Evolutionary conservation across 1,284 basidiomycete genomes (phyloP).

Genomic region (Moesziomyces antarcticus): DNA sequence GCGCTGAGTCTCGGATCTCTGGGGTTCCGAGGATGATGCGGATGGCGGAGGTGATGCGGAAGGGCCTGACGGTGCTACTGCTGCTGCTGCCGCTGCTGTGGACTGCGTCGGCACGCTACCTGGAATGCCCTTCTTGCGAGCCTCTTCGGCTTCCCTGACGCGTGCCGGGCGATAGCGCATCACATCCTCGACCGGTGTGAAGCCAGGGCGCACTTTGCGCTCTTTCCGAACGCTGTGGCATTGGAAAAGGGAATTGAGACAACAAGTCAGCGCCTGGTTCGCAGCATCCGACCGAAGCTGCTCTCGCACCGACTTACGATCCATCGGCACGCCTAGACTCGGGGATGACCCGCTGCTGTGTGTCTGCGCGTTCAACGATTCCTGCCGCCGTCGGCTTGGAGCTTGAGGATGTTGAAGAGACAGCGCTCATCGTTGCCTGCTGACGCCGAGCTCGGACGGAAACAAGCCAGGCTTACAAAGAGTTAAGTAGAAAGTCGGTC

Average conservation of each 20-base stretch:
- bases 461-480: not conserved
- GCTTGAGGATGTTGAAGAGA: conserved; percentile 68
- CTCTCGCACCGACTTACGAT: conserved; percentile 74
- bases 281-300: no score
- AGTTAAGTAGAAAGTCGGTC: no score
- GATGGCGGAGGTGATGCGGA: not conserved
- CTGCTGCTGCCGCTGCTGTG: not conserved
- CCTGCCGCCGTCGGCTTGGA: conserved; percentile 79
- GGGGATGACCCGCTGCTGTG: conserved; percentile 87
- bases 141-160: conserved; percentile 36
- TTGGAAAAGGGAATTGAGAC: not conserved
- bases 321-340: conserved; percentile 85
- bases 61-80: not conserved
- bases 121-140: conserved; percentile 15
- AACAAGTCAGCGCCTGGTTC: not conserved
- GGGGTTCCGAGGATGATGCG: not conserved
- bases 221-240: conserved; percentile 82
- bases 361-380: conserved; percentile 83
- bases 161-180: conserved; percentile 75
- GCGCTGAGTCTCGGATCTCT: not conserved
- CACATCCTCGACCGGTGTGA: conserved; percentile 93
- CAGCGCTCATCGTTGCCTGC: conserved; percentile 4
- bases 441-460: not conserved
- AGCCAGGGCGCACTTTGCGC: conserved; percentile 89
- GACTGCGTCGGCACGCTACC: not conserved